Evolutionary conservation across 179 eudicot species (phyloP).

Genomic region (Spinacia oleracea): DNA sequence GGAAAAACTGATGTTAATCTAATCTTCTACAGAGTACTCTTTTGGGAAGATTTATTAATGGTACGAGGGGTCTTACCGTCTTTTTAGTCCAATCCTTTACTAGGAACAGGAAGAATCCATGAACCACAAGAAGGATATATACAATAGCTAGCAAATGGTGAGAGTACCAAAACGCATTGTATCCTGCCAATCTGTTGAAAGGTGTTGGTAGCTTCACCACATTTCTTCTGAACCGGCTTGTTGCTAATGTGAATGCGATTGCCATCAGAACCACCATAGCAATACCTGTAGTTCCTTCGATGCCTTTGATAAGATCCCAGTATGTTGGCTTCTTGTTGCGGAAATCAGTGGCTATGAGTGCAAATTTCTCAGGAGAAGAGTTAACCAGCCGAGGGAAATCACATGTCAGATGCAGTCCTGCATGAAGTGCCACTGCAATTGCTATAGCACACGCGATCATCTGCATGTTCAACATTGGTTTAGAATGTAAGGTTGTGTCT

Average conservation of each 20-base stretch:
- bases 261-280: constrained; percentile 67
- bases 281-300: constrained; percentile 63
- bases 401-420: constrained; percentile 61
- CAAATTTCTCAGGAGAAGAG: constrained; percentile 59
- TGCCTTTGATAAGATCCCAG: constrained; percentile 43
- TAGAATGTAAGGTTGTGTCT: not conserved
- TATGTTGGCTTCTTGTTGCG: constrained; percentile 56
- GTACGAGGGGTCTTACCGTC: constrained; percentile 49
- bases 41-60: not conserved
- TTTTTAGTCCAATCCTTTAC: constrained; percentile 57
- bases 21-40: not conserved
- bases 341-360: constrained; percentile 56
- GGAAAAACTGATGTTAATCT: not conserved
- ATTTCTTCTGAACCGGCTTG: constrained; percentile 54
- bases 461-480: constrained; percentile 35
- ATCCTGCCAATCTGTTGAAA: constrained; percentile 64
- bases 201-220: constrained; percentile 64
- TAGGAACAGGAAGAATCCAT: constrained; percentile 69
- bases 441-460: constrained; percentile 64
- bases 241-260: constrained; percentile 67
- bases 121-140: constrained; percentile 61
- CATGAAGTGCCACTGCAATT: constrained; percentile 57
- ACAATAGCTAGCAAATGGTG: constrained; percentile 72
- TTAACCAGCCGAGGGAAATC: constrained; percentile 64
- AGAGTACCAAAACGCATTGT: constrained; percentile 82